A percentile compares a stretch with the other conserved stretches of the same genome.
Evolutionary conservation across 352 stramenopile species (phyloP).

Genomic region (Elongisporangium senticosum): DNA sequence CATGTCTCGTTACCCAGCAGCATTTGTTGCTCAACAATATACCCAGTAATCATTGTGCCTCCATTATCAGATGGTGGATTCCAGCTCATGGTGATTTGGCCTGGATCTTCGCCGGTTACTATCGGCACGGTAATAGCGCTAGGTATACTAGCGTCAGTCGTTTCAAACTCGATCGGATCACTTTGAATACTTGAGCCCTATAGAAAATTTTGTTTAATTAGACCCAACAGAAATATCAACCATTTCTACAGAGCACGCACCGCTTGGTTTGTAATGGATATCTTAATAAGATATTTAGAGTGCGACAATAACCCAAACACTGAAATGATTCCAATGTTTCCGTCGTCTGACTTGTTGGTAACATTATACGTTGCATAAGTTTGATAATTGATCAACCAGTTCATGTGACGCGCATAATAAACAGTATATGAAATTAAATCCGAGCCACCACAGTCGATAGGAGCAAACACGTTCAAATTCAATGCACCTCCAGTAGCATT

Average conservation of each 20-base stretch:
- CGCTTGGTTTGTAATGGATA: slow-evolving; percentile 11
- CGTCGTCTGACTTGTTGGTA: slow-evolving; percentile 6
- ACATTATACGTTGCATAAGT: slow-evolving; percentile 9
- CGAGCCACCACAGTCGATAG: slow-evolving; percentile 31
- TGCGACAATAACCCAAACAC: slow-evolving; percentile 27
- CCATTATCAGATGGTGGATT: slow-evolving; percentile 30
- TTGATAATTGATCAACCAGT: slow-evolving; percentile 8
- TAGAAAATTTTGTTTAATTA: neutral
- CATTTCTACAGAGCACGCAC: slow-evolving; percentile 6
- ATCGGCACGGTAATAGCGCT: slow-evolving; percentile 17
- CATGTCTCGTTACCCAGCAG: slow-evolving; percentile 24
- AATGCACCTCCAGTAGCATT: slow-evolving; percentile 40
- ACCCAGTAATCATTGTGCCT: slow-evolving; percentile 38
- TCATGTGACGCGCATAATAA: slow-evolving; percentile 21
- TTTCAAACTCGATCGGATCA: slow-evolving; percentile 18
- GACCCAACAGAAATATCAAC: too few species aligned
- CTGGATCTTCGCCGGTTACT: slow-evolving; percentile 31
- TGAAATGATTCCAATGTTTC: slow-evolving; percentile 15
- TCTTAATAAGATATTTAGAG: slow-evolving; percentile 27
- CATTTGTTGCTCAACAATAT: slow-evolving; percentile 22
- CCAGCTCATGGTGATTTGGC: slow-evolving; percentile 41
- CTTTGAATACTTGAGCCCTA: slow-evolving; percentile 32
- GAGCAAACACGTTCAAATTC: slow-evolving; percentile 24
- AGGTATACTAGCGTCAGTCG: slow-evolving; percentile 21
- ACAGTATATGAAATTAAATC: slow-evolving; percentile 19